Conservation (phyloP, 73 alveolate species). For the Paramecium caudatum region DNA sequence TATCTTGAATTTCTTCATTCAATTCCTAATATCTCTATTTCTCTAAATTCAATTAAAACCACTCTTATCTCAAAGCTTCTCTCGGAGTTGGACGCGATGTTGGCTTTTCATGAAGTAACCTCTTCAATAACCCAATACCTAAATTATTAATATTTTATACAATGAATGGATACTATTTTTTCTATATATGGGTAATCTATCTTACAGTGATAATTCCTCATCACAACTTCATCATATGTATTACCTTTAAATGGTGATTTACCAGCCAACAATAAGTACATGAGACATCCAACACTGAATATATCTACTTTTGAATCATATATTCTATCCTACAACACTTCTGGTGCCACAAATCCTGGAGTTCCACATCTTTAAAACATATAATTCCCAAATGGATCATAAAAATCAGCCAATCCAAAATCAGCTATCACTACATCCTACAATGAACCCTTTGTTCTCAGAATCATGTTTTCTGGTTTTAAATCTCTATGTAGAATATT, state of each 20-base stretch:
- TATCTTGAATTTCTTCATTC: neutral
- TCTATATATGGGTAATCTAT: constrained; percentile 56
- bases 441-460: constrained; percentile 59
- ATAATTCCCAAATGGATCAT: constrained; percentile 74
- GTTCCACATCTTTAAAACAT: constrained; percentile 82
- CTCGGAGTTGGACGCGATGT: constrained; percentile 51
- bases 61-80: constrained; percentile 73
- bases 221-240: constrained; percentile 65
- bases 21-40: neutral
- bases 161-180: neutral
- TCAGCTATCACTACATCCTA: constrained; percentile 72
- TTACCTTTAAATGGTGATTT: constrained; percentile 78
- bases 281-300: constrained; percentile 80
- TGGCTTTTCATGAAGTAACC: constrained; percentile 55
- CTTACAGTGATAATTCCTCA: constrained; percentile 72
- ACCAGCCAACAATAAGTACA: constrained; percentile 80
- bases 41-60: constrained; percentile 66
- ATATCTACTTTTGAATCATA: constrained; percentile 80
- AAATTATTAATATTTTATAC: neutral
- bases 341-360: constrained; percentile 88
- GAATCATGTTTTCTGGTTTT: constrained; percentile 77
- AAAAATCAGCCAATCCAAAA: constrained; percentile 84
- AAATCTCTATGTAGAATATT: constrained; percentile 73
- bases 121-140: constrained; percentile 47
- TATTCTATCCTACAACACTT: constrained; percentile 74